phyloP scores from a whole-genome alignment of 345 rosid genomes.

The Acer campestre region DNA sequence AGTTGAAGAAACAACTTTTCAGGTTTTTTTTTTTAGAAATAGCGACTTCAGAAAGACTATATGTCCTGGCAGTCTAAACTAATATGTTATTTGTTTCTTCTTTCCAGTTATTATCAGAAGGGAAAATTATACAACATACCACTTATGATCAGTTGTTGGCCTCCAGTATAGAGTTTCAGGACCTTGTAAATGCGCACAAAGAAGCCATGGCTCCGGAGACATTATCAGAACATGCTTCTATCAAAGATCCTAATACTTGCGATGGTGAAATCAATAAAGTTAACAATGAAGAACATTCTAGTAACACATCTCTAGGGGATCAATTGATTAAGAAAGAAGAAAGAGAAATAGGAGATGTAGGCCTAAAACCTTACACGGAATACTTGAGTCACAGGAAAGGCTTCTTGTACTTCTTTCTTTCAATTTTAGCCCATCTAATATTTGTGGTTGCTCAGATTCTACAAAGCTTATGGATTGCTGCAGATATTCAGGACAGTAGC shows the following conservation, averaged over 20 bases:
- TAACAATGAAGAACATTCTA: background rate
- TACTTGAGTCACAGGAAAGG: conserved; percentile 4
- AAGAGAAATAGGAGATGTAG: conserved; percentile 9
- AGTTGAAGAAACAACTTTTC: too few species aligned
- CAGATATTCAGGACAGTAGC: background rate
- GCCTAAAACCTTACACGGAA: background rate
- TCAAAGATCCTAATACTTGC: background rate
- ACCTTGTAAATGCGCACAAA: conserved; percentile 6
- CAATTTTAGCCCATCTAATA: background rate
- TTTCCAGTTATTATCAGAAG: background rate
- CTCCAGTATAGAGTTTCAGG: background rate
- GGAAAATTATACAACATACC: background rate
- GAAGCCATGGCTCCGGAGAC: background rate
- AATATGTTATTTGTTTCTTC: background rate
- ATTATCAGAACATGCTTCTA: background rate
- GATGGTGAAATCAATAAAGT: background rate
- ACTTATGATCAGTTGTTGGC: conserved; percentile 10
- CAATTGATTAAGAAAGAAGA: conserved; percentile 8
- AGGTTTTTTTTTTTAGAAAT: too few species aligned
- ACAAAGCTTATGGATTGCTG: conserved; percentile 8
- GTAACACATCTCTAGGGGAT: background rate
- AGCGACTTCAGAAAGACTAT: too few species aligned
- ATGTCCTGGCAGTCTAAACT: background rate
- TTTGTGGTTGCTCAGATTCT: background rate
- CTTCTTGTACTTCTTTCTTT: background rate